Evolutionary conservation across 352 stramenopile genomes (phyloP).

Genomic region (Elongisporangium anandrum): DNA sequence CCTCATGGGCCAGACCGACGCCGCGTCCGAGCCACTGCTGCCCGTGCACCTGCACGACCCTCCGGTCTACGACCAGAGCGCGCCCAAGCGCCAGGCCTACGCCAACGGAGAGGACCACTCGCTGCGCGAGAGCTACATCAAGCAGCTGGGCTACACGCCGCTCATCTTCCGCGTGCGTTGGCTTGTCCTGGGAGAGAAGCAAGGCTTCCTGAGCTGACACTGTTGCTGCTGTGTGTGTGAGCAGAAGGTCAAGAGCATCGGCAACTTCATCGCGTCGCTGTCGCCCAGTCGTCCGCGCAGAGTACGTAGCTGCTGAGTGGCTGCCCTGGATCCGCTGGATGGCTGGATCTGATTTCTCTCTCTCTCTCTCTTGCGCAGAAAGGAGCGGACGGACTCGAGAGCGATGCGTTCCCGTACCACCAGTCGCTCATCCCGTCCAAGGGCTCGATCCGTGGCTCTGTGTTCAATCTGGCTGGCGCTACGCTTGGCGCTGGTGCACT

Average conservation of each 20-base stretch:
- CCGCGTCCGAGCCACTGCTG: slow-evolving; percentile 46
- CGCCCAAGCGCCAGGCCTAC: slow-evolving; percentile 6
- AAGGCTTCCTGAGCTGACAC: not conserved
- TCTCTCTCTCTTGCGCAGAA: slow-evolving; percentile 7
- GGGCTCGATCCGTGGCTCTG: slow-evolving; percentile 75
- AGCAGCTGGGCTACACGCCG: slow-evolving; percentile 73
- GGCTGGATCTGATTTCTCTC: not conserved
- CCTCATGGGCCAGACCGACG: slow-evolving; percentile 7
- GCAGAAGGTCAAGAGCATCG: slow-evolving; percentile 67
- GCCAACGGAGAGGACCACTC: slow-evolving; percentile 21
- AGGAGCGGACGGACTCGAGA: slow-evolving; percentile 40
- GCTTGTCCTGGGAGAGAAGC: not conserved
- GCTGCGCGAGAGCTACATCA: slow-evolving; percentile 64
- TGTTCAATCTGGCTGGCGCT: slow-evolving; percentile 82
- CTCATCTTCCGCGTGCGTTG: slow-evolving; percentile 68
- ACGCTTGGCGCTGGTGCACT: slow-evolving; percentile 75
- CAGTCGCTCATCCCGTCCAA: slow-evolving; percentile 78
- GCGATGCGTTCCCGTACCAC: slow-evolving; percentile 67
- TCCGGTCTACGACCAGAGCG: slow-evolving; percentile 14
- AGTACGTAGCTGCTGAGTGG: not conserved
- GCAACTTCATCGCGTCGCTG: slow-evolving; percentile 68
- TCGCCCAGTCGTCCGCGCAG: slow-evolving; percentile 51
- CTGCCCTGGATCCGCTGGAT: too few species aligned
- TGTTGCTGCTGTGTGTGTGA: slow-evolving; percentile 1
- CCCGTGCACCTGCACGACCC: slow-evolving; percentile 29